These are phyloP conservation scores for Lonicera japonica DNA, from an alignment of 129 eudicot species.

Conservation along the genomic window DNA sequence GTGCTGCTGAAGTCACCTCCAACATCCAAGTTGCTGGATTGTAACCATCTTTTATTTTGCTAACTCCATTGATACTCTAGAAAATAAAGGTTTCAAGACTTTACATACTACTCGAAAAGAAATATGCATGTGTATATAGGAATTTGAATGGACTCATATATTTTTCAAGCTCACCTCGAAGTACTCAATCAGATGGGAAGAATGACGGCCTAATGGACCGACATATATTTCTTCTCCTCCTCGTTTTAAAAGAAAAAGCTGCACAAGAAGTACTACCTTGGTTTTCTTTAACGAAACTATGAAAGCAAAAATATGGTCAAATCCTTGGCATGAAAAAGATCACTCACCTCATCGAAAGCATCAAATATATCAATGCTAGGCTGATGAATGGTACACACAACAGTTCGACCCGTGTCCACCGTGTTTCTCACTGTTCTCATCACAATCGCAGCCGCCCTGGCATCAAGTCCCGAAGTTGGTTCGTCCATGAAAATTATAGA, in stretches of 20 bases:
- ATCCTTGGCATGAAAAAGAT: background rate
- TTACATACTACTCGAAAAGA: background rate
- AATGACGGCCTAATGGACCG: constrained; percentile 78
- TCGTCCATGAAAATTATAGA: constrained; percentile 96
- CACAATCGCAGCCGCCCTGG: constrained; percentile 93
- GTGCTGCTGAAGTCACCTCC: constrained; percentile 66
- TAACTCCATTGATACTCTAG: constrained; percentile 58
- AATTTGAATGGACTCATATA: background rate
- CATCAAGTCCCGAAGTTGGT: constrained; percentile 96
- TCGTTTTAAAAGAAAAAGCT: constrained; percentile 72
- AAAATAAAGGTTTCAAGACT: constrained; percentile 1
- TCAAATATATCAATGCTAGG: constrained; percentile 94
- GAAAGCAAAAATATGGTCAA: background rate
- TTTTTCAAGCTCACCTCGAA: constrained; percentile 54
- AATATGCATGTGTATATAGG: background rate
- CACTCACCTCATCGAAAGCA: constrained; percentile 76
- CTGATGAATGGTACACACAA: constrained; percentile 93
- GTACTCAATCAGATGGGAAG: constrained; percentile 58
- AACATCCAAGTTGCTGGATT: constrained; percentile 95
- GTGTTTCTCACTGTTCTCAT: constrained; percentile 96
- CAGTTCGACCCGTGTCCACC: constrained; percentile 87
- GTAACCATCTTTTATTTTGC: constrained; percentile 64
- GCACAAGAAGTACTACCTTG: constrained; percentile 9
- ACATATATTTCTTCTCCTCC: constrained; percentile 89
- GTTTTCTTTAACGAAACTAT: background rate